phyloP scores from a whole-genome alignment of 352 stramenopile species.

The Peronospora farinosa region DNA sequence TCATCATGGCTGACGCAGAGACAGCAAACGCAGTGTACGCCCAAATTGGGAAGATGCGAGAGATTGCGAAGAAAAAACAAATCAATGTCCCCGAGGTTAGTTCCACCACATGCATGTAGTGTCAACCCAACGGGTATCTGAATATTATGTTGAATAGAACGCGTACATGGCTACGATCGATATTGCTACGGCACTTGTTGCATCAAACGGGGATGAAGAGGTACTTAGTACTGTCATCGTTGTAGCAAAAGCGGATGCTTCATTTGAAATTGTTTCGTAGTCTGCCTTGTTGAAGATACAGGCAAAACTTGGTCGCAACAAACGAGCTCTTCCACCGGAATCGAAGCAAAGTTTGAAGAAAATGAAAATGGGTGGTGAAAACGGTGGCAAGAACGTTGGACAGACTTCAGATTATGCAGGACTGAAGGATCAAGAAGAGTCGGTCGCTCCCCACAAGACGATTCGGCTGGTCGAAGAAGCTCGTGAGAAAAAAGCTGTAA shows the following conservation, averaged over 20 bases:
- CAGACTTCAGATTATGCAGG: constrained; percentile 5
- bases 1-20: constrained; percentile 18
- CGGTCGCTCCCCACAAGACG: constrained; percentile 52
- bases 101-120: neutral
- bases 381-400: constrained; percentile 9
- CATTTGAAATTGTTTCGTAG: constrained; percentile 7
- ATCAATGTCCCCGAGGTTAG: constrained; percentile 24
- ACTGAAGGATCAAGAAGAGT: constrained; percentile 14
- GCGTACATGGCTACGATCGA: constrained; percentile 16
- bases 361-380: constrained; percentile 11
- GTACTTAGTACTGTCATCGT: constrained; percentile 1
- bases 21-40: constrained; percentile 18
- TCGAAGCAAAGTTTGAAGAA: constrained; percentile 19
- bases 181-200: constrained; percentile 22
- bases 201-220: constrained; percentile 27
- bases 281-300: constrained; percentile 23
- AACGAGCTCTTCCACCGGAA: constrained; percentile 10
- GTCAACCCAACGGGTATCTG: neutral
- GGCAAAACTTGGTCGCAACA: constrained; percentile 26
- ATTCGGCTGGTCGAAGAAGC: constrained; percentile 50
- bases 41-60: constrained; percentile 22
- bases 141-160: constrained; percentile 19
- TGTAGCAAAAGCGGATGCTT: neutral
- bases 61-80: constrained; percentile 16
- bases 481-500: constrained; percentile 35